phyloP scores from a whole-genome alignment of 768 basidiomycete genomes.

The Lactarius trivialis region DNA sequence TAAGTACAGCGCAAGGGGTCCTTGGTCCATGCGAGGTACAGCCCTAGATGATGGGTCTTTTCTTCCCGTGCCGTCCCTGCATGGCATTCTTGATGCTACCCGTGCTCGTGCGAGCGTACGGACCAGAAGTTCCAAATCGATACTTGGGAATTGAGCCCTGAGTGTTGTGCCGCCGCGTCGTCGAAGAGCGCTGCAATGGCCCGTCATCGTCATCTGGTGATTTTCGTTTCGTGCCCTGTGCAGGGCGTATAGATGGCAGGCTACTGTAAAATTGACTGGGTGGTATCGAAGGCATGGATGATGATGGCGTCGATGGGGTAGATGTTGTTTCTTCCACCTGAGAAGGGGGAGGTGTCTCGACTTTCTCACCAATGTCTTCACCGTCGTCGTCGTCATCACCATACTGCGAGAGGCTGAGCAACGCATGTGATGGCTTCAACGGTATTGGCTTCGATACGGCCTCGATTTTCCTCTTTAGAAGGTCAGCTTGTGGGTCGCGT shows the following conservation, averaged over 20 bases:
- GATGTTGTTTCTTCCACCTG: background rate
- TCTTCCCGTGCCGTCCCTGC: conserved; percentile 32
- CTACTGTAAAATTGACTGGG: conserved; percentile 14
- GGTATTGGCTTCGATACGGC: conserved; percentile 28
- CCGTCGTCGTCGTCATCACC: conserved; percentile 36
- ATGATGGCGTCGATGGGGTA: background rate
- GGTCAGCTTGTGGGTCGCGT: conserved; percentile 47
- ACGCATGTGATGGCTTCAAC: conserved; percentile 30
- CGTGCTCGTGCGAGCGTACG: conserved; percentile 31
- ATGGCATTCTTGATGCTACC: conserved; percentile 32
- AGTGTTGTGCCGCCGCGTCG: background rate
- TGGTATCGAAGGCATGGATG: conserved; percentile 14
- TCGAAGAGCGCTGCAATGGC: conserved; percentile 12
- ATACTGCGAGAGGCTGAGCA: conserved; percentile 37
- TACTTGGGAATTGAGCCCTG: background rate
- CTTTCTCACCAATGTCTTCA: conserved; percentile 29
- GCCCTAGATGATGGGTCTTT: conserved; percentile 31
- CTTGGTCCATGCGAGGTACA: conserved; percentile 3
- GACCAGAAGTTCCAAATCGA: conserved; percentile 26
- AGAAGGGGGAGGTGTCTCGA: conserved; percentile 15
- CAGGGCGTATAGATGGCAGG: background rate
- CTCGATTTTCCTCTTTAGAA: conserved; percentile 49
- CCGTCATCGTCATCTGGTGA: conserved; percentile 32
- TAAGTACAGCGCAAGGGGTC: conserved; percentile 3
- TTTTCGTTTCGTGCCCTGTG: conserved; percentile 37